Base-by-base conservation (phyloP, 176 grass and related monocot species). In the Eleusine coracana region DNA sequence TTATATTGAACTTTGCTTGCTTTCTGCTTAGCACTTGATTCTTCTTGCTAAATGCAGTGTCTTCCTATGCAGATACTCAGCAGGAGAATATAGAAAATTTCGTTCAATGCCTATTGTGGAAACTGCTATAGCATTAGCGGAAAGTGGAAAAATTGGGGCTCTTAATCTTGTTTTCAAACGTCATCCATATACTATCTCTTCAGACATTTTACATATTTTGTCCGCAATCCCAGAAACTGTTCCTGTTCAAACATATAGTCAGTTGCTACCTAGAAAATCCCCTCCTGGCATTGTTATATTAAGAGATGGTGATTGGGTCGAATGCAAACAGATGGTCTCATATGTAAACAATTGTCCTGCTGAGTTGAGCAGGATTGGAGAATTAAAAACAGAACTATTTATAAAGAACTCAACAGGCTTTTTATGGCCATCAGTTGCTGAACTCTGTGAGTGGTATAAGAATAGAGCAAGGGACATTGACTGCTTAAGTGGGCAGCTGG, bases 111-210 rank as follows among this genome's bases (percentile, higher is more conserved):
- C 90, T 81, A 83, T 98, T 66, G 76, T 85, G 70, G 81, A 95
- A 72, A 89, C 80, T 63, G 90, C 92, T 79, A 68, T 93, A 68
- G 81, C 78, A 76, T 89, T 98, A 79, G 96, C 92, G 80, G 96
- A 95, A 88, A 95, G 88, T 91, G 91, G 96, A 17, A 98, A 93
- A 91, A 93, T 98, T 39, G 96, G 96, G 27, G 96, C 96, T 5
- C 89, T 98, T 73, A 98, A 98, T 85, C 85, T 98, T 72, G 89
- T 98, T 69, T 95, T 98, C 76, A 95, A 98, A 73, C 92, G 92
- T 46, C 96, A 98, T 89, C 96, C 96, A 80, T 98, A 93, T 87
- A 90, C 91, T 75, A 88, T 91, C 48, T 88, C 87, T 58, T 81
- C 85, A 60, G 88, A 78, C 29, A 86, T 93, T 72, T 90, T 98